These are phyloP conservation scores for slime mould (Dictyostelium discoideum) DNA, from an alignment of 78 protist species.

Conservation along the genomic window DNA sequence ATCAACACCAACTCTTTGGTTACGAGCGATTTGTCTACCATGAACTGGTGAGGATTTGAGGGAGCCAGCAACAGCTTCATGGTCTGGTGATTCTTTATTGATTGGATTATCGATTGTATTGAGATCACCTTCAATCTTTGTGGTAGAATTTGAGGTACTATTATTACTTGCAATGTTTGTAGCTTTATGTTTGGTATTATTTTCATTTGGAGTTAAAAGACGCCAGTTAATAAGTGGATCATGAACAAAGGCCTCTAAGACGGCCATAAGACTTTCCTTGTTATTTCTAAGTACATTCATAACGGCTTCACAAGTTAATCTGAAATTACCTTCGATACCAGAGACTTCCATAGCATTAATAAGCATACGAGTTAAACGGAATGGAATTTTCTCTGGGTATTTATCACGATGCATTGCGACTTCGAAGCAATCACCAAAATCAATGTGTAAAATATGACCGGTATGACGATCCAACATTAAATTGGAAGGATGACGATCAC, in stretches of 20 bases:
- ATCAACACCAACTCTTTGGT: conserved; percentile 23
- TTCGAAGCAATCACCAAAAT: conserved; percentile 99
- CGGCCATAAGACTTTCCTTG: conserved; percentile 98
- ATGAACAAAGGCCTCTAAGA: conserved; percentile 99
- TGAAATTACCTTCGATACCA: conserved; percentile 98
- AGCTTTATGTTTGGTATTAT: conserved; percentile 31
- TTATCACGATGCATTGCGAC: conserved; percentile 94
- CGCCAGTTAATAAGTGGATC: conserved; percentile 99
- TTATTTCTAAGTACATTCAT: conserved; percentile 96
- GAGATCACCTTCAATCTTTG: conserved; percentile 24
- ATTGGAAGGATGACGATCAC: conserved; percentile 96
- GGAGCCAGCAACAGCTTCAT: background rate
- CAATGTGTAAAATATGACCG: conserved; percentile 97
- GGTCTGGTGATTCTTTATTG: conserved; percentile 20
- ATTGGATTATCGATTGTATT: conserved; percentile 11
- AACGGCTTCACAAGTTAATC: conserved; percentile 96
- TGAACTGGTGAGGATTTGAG: conserved; percentile 27
- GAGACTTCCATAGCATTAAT: conserved; percentile 98
- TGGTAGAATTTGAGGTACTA: background rate
- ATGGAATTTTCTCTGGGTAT: conserved; percentile 99
- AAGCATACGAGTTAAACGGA: conserved; percentile 99
- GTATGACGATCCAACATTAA: conserved; percentile 90
- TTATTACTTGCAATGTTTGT: background rate
- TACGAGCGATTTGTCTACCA: conserved; percentile 22
- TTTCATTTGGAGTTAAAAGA: conserved; percentile 85